phyloP scores from a whole-genome alignment of 2,329 filamentous ascomycete species.

The Ploettnerulaceae sp. region DNA sequence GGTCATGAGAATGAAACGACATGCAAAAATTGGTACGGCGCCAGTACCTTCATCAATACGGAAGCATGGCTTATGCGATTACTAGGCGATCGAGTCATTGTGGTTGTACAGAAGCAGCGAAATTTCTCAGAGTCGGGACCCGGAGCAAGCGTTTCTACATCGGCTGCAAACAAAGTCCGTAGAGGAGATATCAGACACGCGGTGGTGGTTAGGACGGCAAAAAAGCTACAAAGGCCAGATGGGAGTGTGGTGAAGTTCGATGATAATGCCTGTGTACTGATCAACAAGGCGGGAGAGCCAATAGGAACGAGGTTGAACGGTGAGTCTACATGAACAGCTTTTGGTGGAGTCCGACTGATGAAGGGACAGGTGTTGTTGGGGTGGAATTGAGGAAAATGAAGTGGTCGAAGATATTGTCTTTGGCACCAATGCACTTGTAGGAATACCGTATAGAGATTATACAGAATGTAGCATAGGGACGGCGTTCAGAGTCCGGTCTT shows the following conservation, averaged over 20 bases:
- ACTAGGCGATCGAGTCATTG: slow-evolving; percentile 89
- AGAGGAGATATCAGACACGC: slow-evolving; percentile 95
- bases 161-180: slow-evolving; percentile 85
- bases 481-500: slow-evolving; percentile 23
- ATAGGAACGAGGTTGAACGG: slow-evolving; percentile 88
- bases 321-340: slow-evolving; percentile 33
- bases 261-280: slow-evolving; percentile 95
- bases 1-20: slow-evolving; percentile 83
- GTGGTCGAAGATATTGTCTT: slow-evolving; percentile 97
- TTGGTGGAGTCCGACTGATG: slow-evolving; percentile 15
- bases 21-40: slow-evolving; percentile 77
- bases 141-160: slow-evolving; percentile 65
- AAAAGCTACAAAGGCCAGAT: slow-evolving; percentile 81
- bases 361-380: slow-evolving; percentile 69
- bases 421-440: slow-evolving; percentile 80
- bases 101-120: slow-evolving; percentile 95
- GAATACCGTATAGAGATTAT: slow-evolving; percentile 20
- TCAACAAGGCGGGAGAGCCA: slow-evolving; percentile 95
- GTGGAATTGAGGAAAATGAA: slow-evolving; percentile 84
- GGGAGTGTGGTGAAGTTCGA: slow-evolving; percentile 90
- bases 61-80: neutral
- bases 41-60: neutral
- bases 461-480: slow-evolving; percentile 25
- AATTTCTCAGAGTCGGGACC: slow-evolving; percentile 67
- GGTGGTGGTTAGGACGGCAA: slow-evolving; percentile 85